Evolutionary conservation across 805 yeast genomes (phyloP).

Genomic region (Saccharomycopsis schoenii): DNA sequence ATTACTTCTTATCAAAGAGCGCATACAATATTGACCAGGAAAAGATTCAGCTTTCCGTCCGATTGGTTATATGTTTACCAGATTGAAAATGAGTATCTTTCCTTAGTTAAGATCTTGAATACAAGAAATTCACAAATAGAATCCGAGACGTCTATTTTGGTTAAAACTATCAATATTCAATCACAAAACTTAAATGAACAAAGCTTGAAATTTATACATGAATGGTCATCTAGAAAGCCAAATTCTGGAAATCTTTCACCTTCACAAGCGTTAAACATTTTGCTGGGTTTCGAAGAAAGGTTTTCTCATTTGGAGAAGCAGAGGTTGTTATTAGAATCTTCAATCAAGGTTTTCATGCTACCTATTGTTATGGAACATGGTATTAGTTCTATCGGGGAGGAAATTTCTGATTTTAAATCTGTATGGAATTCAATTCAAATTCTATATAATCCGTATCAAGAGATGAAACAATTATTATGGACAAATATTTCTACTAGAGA

Average conservation of each 20-base stretch:
- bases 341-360: constrained; percentile 28
- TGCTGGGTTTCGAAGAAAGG: constrained; percentile 27
- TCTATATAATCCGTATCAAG: constrained; percentile 38
- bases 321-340: constrained; percentile 23
- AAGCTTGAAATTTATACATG: constrained; percentile 25
- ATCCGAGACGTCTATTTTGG: constrained; percentile 33
- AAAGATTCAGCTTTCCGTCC: constrained; percentile 38
- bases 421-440: constrained; percentile 58
- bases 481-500: constrained; percentile 32
- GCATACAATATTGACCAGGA: constrained; percentile 33
- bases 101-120: constrained; percentile 31
- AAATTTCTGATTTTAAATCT: constrained; percentile 42
- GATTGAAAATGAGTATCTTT: constrained; percentile 37
- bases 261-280: constrained; percentile 31
- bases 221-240: constrained; percentile 45
- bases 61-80: constrained; percentile 60
- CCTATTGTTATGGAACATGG: constrained; percentile 25
- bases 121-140: constrained; percentile 31
- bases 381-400: constrained; percentile 31
- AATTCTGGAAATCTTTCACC: constrained; percentile 35
- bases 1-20: constrained; percentile 25
- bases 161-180: constrained; percentile 34
- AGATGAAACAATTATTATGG: constrained; percentile 41
- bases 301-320: constrained; percentile 10
- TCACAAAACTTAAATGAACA: constrained; percentile 27